phyloP scores from a whole-genome alignment of 352 stramenopile genomes.

The Globisporangium irregulare region DNA sequence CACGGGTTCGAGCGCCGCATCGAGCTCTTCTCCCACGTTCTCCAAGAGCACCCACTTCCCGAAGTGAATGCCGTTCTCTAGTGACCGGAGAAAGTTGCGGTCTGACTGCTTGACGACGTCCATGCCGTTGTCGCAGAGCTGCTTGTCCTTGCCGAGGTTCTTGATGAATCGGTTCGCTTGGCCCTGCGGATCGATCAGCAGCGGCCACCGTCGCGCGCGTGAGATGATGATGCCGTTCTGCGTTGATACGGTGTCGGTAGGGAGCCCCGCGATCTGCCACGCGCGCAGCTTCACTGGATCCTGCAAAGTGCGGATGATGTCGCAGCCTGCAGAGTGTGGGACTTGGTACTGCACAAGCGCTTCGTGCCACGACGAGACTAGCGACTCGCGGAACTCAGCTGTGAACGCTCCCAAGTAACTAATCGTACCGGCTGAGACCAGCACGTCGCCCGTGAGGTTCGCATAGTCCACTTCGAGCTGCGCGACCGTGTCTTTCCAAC shows the following conservation, averaged over 20 bases:
- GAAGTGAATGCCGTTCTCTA: slow-evolving; percentile 91
- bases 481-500: slow-evolving; percentile 81
- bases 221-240: slow-evolving; percentile 94
- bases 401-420: slow-evolving; percentile 88
- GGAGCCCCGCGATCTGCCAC: slow-evolving; percentile 88
- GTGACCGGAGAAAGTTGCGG: slow-evolving; percentile 80
- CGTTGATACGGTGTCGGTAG: slow-evolving; percentile 88
- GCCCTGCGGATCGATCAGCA: slow-evolving; percentile 91
- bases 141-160: slow-evolving; percentile 83
- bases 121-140: slow-evolving; percentile 87
- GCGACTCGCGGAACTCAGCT: slow-evolving; percentile 73
- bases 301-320: slow-evolving; percentile 82
- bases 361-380: slow-evolving; percentile 66
- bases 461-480: slow-evolving; percentile 73
- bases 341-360: slow-evolving; percentile 57
- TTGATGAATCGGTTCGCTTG: slow-evolving; percentile 93
- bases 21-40: slow-evolving; percentile 88
- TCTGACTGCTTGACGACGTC: slow-evolving; percentile 90
- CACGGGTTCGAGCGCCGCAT: slow-evolving; percentile 89
- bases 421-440: slow-evolving; percentile 85
- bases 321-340: slow-evolving; percentile 78
- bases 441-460: slow-evolving; percentile 82
- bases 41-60: slow-evolving; percentile 91
- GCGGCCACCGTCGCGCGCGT: slow-evolving; percentile 74
- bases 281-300: slow-evolving; percentile 86